Conservation (phyloP, 495 filamentous ascomycete species). For the Neurospora sp. region DNA sequence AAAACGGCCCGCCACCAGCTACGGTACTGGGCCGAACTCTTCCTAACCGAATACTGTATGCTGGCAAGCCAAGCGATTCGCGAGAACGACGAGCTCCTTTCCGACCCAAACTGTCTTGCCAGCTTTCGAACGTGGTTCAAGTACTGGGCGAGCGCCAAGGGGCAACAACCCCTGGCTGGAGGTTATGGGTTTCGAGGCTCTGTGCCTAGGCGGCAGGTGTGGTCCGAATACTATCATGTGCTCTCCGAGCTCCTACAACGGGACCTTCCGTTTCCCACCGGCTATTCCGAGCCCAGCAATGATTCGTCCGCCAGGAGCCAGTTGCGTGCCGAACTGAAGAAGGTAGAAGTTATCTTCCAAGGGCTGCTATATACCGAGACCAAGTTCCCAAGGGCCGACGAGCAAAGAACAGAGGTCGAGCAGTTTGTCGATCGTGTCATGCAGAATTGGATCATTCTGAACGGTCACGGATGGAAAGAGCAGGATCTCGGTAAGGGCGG, state of each 20-base stretch:
- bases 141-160: constrained; percentile 41
- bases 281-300: constrained; percentile 24
- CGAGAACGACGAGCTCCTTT: constrained; percentile 32
- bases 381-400: constrained; percentile 71
- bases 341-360: constrained; percentile 65
- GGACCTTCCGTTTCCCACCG: constrained; percentile 40
- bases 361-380: constrained; percentile 60
- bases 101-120: constrained; percentile 38
- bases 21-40: constrained; percentile 66
- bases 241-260: constrained; percentile 55
- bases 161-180: constrained; percentile 23
- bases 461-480: constrained; percentile 63
- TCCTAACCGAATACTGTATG: constrained; percentile 62
- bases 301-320: constrained; percentile 48
- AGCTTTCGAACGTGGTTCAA: constrained; percentile 54
- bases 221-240: constrained; percentile 70
- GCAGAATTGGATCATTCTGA: constrained; percentile 72
- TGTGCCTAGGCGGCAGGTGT: constrained; percentile 50
- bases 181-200: constrained; percentile 36
- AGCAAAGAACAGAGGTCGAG: constrained; percentile 65
- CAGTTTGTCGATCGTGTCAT: constrained; percentile 71
- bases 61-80: constrained; percentile 47
- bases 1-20: constrained; percentile 46
- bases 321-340: constrained; percentile 60
- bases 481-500: constrained; percentile 72